Percentiles rank a stretch among this genome's conserved stretches.
These are phyloP conservation scores for Apiosordaria backusii DNA, from an alignment of 495 filamentous ascomycete species.

Conservation along the genomic window DNA sequence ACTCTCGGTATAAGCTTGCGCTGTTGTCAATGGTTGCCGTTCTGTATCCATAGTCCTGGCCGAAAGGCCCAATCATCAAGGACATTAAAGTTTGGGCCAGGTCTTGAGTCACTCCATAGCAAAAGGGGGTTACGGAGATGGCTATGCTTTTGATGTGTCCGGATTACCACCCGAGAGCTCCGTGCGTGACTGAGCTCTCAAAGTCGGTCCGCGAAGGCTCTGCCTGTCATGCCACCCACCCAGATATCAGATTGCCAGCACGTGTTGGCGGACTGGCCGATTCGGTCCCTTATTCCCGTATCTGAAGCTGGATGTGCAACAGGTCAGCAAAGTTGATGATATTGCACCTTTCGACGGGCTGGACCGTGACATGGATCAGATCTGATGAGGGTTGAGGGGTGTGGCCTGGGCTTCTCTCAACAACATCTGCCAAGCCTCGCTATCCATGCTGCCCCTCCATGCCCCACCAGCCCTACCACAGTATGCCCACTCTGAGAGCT, in stretches of 20 bases:
- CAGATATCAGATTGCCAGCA: neutral
- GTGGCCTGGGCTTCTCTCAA: neutral
- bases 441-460: slow-evolving; percentile 1
- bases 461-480: neutral
- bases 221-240: slow-evolving; percentile 7
- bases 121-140: neutral
- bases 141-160: neutral
- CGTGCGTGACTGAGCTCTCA: neutral
- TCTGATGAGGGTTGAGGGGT: neutral
- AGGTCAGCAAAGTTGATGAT: neutral
- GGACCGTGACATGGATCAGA: no score
- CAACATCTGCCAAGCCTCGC: neutral
- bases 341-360: neutral
- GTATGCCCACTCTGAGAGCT: neutral
- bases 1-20: slow-evolving; percentile 13
- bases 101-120: neutral
- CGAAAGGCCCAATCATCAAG: slow-evolving; percentile 11
- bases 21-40: neutral
- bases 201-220: slow-evolving; percentile 3
- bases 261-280: slow-evolving; percentile 6
- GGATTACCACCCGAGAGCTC: neutral
- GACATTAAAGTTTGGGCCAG: neutral
- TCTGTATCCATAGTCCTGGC: slow-evolving; percentile 10
- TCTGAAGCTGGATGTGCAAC: neutral
- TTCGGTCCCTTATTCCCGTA: neutral